These are phyloP conservation scores for Coemansia aciculifera DNA, from an alignment of 192 early-diverging fungal species.

Conservation along the genomic window DNA sequence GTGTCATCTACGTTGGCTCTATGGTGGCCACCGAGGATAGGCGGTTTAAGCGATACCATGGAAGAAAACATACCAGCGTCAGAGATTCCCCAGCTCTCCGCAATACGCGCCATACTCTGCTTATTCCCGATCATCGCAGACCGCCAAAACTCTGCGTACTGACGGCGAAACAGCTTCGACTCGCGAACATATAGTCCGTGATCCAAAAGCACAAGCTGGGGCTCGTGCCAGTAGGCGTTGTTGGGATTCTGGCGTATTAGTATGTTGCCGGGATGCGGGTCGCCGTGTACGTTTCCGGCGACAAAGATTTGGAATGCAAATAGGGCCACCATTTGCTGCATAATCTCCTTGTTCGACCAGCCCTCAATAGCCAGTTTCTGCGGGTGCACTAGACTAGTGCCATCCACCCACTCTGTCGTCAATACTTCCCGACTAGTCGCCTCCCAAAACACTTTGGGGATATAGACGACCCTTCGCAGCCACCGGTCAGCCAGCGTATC, in stretches of 20 bases:
- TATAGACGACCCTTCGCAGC: conserved; percentile 61
- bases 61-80: conserved; percentile 46
- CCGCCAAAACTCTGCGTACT: conserved; percentile 88
- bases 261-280: conserved; percentile 85
- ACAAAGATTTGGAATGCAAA: conserved; percentile 89
- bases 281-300: conserved; percentile 84
- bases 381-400: conserved; percentile 67
- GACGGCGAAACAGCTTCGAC: conserved; percentile 63
- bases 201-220: conserved; percentile 82
- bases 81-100: conserved; percentile 65
- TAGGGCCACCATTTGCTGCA: conserved; percentile 73
- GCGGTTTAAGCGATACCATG: conserved; percentile 48
- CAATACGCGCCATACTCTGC: conserved; percentile 63
- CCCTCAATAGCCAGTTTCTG: conserved; percentile 29
- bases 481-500: conserved; percentile 53
- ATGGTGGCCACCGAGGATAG: conserved; percentile 1
- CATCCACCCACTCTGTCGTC: conserved; percentile 90
- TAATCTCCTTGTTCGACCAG: conserved; percentile 54
- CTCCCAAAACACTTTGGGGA: conserved; percentile 78
- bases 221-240: conserved; percentile 24
- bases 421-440: conserved; percentile 70
- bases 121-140: conserved; percentile 75
- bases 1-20: too few relatives aligned
- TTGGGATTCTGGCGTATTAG: conserved; percentile 70
- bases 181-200: conserved; percentile 90